Conservation (phyloP, 768 basidiomycete genomes). For the Rhodotorula taiwanensis region DNA sequence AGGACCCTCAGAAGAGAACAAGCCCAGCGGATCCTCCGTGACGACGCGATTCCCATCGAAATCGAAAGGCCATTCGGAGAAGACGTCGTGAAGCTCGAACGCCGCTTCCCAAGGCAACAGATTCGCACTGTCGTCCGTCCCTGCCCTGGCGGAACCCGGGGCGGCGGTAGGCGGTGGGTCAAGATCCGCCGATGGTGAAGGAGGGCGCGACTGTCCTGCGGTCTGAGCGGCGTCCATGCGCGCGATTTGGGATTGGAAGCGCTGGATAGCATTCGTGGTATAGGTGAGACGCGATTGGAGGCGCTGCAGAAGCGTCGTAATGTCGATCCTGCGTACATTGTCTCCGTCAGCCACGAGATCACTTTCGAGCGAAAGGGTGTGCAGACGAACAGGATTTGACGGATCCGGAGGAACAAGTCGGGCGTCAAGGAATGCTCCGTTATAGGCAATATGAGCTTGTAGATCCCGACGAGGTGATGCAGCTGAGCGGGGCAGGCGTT, state of each 20-base stretch:
- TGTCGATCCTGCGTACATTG: constrained; percentile 16
- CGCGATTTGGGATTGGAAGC: constrained; percentile 4
- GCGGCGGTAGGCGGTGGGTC: not conserved
- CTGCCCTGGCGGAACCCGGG: not conserved
- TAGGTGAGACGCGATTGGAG: constrained; percentile 11
- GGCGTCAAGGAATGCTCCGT: not conserved
- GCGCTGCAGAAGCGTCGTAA: not conserved
- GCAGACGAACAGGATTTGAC: constrained; percentile 1
- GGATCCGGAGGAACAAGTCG: constrained; percentile 6
- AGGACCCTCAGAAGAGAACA: no score
- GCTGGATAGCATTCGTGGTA: not conserved
- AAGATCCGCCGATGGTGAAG: not conserved
- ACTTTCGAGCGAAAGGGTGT: no score
- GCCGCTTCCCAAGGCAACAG: not conserved
- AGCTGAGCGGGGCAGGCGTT: not conserved
- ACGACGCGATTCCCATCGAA: not conserved
- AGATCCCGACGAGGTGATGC: constrained; percentile 10
- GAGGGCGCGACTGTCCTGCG: not conserved
- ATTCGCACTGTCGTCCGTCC: no score
- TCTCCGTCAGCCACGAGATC: no score
- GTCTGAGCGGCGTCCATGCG: constrained; percentile 9
- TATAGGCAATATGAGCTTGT: constrained; percentile 6
- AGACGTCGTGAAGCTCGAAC: constrained; percentile 7
- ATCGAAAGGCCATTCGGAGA: constrained; percentile 10
- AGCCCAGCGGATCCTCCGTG: no score